Evolutionary conservation across 1,139 yeast genomes (phyloP), one percentile per base, ranked within the genome.

Genomic region (Hanseniaspora gamundiae): DNA sequence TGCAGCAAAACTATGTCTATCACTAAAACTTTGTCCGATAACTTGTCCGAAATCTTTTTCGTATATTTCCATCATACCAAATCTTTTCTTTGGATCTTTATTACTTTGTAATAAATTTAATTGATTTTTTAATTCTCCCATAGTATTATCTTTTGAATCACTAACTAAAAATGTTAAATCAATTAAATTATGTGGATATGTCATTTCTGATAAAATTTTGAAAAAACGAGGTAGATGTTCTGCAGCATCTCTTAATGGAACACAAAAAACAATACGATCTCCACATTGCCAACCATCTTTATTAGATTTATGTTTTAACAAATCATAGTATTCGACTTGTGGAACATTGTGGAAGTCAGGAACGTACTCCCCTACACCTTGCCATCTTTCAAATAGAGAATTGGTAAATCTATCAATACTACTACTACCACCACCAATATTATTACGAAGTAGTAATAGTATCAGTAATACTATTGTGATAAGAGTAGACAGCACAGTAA

Each of bases 191-290:
- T 79, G 86, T 20, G 85, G 85, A 57, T 79, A 79, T 0, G 81
- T 72, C 56, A 78, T 63, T 52, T 72, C 71, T 44, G 64, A 66
- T 70, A 79, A 65, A 54, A 78, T 82, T 27, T 68, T 68, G 55
- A 79, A 78, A 57, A 79, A 76, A 75, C 78, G 73, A 29, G 79
- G 78, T 55, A 79, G 59, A 60, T 77, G 84, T 21, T 73, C 67
- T n/a, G 78, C 75, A 5, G 85, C 85, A 55, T 79, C 84, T 59
- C 85, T 70, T 45, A 79, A 59, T 7, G 86, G 86, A n/a, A 79
- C 83, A 49, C 78, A 70, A 50, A 76, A 74, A 39, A 79, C 61
- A 17, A 79, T 71, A 38, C 81, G 67, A 53, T 79, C 85, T 16
- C 67, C 69, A 41, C 66, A 64, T 49, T 71, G 73, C 78, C 79